Percentiles rank a stretch among this genome's conserved stretches.
Conservation (phyloP, 78 protist genomes). For the Trichosphaerium sp. region DNA sequence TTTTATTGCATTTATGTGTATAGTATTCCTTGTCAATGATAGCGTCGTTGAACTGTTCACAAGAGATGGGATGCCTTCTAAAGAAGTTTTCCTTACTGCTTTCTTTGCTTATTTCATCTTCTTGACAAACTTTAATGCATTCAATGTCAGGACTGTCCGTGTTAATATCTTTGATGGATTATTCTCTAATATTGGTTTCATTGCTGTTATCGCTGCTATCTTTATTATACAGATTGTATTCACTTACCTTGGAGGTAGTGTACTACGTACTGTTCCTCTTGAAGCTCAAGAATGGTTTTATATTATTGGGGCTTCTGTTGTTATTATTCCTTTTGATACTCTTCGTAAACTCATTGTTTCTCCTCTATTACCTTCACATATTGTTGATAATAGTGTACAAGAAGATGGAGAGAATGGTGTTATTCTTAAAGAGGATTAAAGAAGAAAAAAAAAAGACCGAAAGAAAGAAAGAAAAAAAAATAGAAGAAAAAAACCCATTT, state of each 20-base stretch:
- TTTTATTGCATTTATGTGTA: constrained; percentile 27
- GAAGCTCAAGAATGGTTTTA: constrained; percentile 27
- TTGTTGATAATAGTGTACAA: too few relatives aligned
- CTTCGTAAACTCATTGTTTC: constrained; percentile 18
- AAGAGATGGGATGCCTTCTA: constrained; percentile 6
- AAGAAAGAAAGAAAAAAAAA: too few relatives aligned
- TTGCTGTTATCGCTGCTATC: constrained; percentile 33
- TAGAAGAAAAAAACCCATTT: too few relatives aligned
- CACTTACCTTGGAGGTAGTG: constrained; percentile 51
- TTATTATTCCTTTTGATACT: constrained; percentile 40
- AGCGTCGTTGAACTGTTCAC: constrained; percentile 13
- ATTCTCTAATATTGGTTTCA: constrained; percentile 36
- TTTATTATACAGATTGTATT: constrained; percentile 44
- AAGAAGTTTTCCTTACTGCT: constrained; percentile 50
- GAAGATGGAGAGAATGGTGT: too few relatives aligned
- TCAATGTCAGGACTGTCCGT: constrained; percentile 56
- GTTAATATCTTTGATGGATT: constrained; percentile 46
- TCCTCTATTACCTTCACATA: too few relatives aligned
- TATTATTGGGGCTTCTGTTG: constrained; percentile 25
- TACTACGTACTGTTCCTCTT: constrained; percentile 46
- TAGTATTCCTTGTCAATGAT: constrained; percentile 19
- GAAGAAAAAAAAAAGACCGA: too few relatives aligned
- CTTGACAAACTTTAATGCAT: constrained; percentile 58
- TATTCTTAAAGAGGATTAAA: too few relatives aligned
- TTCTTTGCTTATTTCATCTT: constrained; percentile 74